These are phyloP conservation scores for Nothopassalora personata DNA, from an alignment of 2,329 filamentous ascomycete species.

Conservation along the genomic window DNA sequence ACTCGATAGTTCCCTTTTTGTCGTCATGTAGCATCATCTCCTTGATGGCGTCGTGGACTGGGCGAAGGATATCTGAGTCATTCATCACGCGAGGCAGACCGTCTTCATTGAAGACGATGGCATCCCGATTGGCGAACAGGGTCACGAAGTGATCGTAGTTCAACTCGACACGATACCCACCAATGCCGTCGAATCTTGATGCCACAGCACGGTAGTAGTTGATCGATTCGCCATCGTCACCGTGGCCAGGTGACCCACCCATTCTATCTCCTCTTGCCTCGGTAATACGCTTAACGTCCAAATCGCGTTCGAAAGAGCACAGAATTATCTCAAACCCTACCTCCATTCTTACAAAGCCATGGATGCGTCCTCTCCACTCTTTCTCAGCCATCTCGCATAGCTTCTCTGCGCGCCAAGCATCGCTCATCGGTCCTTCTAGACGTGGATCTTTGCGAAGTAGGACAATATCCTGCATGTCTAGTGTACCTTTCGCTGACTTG, in stretches of 20 bases:
- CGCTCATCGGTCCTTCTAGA: constrained; percentile 35
- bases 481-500: constrained; percentile 59
- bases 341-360: constrained; percentile 64
- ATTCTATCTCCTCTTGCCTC: constrained; percentile 10
- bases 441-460: constrained; percentile 38
- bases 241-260: constrained; percentile 11
- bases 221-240: constrained; percentile 12
- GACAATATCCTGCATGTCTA: constrained; percentile 62
- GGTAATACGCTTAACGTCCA: constrained; percentile 35
- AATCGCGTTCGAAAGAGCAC: constrained; percentile 53
- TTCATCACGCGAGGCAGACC: constrained; percentile 38
- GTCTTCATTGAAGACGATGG: constrained; percentile 32
- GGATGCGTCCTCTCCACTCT: constrained; percentile 50
- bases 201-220: constrained; percentile 39
- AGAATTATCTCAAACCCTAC: constrained; percentile 66
- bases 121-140: constrained; percentile 38
- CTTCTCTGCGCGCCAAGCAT: constrained; percentile 48
- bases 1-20: constrained; percentile 43
- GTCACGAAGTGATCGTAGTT: constrained; percentile 49
- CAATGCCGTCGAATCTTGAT: constrained; percentile 42
- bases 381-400: constrained; percentile 51
- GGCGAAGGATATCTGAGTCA: constrained; percentile 32
- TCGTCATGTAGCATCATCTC: constrained; percentile 36
- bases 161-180: constrained; percentile 39
- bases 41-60: constrained; percentile 43